A percentile compares a stretch with the other conserved stretches of the same genome.
These are phyloP conservation scores for Tulasnella sp. DNA, from an alignment of 768 basidiomycete species.

Conservation along the genomic window DNA sequence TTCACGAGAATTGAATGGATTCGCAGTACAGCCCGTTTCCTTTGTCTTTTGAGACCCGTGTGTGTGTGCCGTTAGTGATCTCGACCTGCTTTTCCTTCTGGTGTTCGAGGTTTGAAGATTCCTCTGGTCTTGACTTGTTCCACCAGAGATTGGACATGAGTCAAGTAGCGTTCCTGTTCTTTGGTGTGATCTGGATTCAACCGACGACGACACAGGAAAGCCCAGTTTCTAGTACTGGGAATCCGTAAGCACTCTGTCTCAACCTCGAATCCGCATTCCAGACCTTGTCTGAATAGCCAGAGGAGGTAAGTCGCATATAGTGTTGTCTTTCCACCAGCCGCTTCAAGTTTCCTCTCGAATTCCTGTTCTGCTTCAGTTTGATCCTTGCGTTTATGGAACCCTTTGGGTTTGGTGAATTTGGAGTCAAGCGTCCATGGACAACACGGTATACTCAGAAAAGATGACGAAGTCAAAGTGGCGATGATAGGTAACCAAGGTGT, in stretches of 20 bases:
- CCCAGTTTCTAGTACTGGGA: constrained; percentile 90
- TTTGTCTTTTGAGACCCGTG: not conserved
- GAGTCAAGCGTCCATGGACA: constrained; percentile 75
- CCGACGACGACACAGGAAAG: constrained; percentile 55
- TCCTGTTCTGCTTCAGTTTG: constrained; percentile 29
- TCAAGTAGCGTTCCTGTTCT: constrained; percentile 29
- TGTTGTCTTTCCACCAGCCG: constrained; percentile 23
- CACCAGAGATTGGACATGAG: constrained; percentile 38
- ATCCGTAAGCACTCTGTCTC: constrained; percentile 81
- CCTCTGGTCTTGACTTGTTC: constrained; percentile 45
- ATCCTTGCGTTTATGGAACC: constrained; percentile 28
- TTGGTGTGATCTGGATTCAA: constrained; percentile 13
- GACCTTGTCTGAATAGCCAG: constrained; percentile 24
- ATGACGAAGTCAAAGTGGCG: constrained; percentile 44
- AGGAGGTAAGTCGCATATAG: constrained; percentile 1
- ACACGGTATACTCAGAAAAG: constrained; percentile 60
- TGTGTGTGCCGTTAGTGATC: not conserved
- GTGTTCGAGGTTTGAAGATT: constrained; percentile 39
- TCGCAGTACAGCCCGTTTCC: not conserved
- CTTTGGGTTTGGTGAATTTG: constrained; percentile 30
- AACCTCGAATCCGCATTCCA: constrained; percentile 68
- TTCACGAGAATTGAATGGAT: not conserved
- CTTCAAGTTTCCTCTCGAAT: constrained; percentile 34
- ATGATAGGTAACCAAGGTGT: constrained; percentile 90
- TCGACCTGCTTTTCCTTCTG: constrained; percentile 25